Conservation (phyloP, 169 alveolate genomes). For the Eimeria maxima region DNA sequence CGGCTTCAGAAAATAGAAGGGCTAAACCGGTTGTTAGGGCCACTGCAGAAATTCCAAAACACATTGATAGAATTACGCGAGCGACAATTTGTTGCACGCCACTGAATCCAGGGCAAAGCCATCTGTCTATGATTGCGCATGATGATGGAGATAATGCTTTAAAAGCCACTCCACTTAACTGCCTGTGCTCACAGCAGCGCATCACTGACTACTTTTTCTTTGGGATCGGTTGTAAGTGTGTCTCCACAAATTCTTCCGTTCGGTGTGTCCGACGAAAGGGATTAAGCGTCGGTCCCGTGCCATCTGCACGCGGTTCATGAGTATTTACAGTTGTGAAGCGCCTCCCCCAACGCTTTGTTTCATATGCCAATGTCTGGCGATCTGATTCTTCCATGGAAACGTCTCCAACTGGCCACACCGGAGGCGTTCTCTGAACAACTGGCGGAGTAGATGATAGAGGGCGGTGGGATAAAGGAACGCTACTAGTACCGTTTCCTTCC, state of each 20-base stretch:
- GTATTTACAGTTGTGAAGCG: constrained; percentile 34
- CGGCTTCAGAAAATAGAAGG: neutral
- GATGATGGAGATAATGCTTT: neutral
- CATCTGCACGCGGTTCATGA: constrained; percentile 12
- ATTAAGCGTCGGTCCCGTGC: constrained; percentile 17
- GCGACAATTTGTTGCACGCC: neutral
- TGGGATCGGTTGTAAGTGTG: neutral
- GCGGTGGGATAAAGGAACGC: neutral
- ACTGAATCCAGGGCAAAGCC: neutral
- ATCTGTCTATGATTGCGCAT: neutral
- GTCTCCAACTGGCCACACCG: neutral
- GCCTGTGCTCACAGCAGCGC: neutral
- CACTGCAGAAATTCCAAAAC: neutral
- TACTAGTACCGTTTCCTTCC: neutral
- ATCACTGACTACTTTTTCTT: neutral
- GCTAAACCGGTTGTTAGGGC: neutral
- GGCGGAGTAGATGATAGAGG: neutral
- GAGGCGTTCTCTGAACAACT: neutral
- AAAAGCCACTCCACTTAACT: neutral
- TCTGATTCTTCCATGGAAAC: neutral
- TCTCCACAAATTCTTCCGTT: constrained; percentile 19
- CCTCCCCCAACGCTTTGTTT: constrained; percentile 50
- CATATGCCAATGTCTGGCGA: constrained; percentile 25
- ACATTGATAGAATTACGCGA: neutral
- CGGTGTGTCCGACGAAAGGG: constrained; percentile 29